Evolutionary conservation across 441 rosid species (phyloP), one percentile per base, ranked within the genome.

Genomic region (Monsonia emarginata): DNA sequence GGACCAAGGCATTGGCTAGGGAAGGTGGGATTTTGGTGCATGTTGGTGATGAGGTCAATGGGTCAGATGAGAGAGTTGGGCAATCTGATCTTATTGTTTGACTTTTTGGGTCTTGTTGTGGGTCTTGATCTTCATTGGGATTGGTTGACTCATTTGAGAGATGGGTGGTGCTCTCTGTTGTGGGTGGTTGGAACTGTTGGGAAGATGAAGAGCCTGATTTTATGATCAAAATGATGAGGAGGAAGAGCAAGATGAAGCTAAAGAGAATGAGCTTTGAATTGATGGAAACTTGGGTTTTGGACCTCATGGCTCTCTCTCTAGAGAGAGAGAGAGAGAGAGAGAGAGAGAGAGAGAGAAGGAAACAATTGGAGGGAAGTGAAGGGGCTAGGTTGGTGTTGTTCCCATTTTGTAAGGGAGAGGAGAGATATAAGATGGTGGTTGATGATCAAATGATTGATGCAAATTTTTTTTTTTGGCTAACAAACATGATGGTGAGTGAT

Each of bases 1-100:
- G 96, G 28, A 88, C 71, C 61, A 92, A 75, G 11, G 95, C 86
- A 48, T 88, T 83, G 0, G 98, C 82, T 0, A 89, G 61, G 14
- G 85, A 64, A 9, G 71, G 81, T 2, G 91, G 95, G 64, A 89
- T 82, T 80, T 89, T 88, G 61, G 31, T 74, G 70, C 88, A 84
- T 18, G 65, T 31, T 25, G 75, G 71, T 18, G 24, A 1, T 48
- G 22, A 0, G 25, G 56, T 4, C 24, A 18, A 46, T 46, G 54
- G 54, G 54, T 46, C 54, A 46, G 22, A 1, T 2, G n/a, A n/a
- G n/a, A 16, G 54, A 18, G 54, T 48, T 1, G 84, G 73, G 79
- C 89, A 89, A 25, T 73, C 69, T 19, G 50, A 36, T 36, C 72
- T 67, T 14, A 61, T 56, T 46, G 57, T 63, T 40, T 73, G 62